Conservation (phyloP, 257 asterid genomes). For the Salvia miltiorrhiza region DNA sequence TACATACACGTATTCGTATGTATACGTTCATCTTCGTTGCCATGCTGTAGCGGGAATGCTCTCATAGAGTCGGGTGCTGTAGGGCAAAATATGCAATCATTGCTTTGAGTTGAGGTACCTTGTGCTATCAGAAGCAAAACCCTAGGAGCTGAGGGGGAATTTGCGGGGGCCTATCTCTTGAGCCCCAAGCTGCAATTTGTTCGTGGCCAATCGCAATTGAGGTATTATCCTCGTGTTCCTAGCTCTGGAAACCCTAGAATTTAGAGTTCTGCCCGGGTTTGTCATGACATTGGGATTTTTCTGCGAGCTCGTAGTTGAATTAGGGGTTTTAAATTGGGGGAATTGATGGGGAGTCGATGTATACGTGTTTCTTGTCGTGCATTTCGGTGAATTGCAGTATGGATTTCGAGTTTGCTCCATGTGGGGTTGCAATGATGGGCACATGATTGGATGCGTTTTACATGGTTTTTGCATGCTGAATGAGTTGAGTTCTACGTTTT, state of each 20-base stretch:
- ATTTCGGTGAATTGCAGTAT: slow-evolving; percentile 39
- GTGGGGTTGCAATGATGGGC: slow-evolving; percentile 14
- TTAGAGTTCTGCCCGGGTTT: slow-evolving; percentile 26
- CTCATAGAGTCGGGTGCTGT: slow-evolving; percentile 16
- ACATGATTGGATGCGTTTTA: slow-evolving; percentile 14
- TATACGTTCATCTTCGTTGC: slow-evolving; percentile 5
- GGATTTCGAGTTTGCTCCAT: slow-evolving; percentile 22
- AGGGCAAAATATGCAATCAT: slow-evolving; percentile 21
- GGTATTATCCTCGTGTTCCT: slow-evolving; percentile 28
- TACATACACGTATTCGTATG: slow-evolving; percentile 23
- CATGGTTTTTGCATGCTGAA: slow-evolving; percentile 22
- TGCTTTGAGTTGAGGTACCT: slow-evolving; percentile 42
- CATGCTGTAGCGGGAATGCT: slow-evolving; percentile 26
- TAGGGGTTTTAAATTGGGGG: slow-evolving; percentile 31
- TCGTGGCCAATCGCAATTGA: slow-evolving; percentile 29
- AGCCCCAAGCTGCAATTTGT: slow-evolving; percentile 29
- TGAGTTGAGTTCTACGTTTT: slow-evolving; percentile 18
- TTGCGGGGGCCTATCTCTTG: slow-evolving; percentile 10
- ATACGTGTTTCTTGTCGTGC: slow-evolving; percentile 29
- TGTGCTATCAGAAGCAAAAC: slow-evolving; percentile 42
- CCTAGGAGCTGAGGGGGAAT: slow-evolving; percentile 33
- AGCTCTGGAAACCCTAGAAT: slow-evolving; percentile 39
- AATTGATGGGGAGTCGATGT: slow-evolving; percentile 21
- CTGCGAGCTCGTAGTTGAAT: slow-evolving; percentile 11
- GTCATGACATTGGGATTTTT: slow-evolving; percentile 33